phyloP scores from a whole-genome alignment of 2,329 filamentous ascomycete species.

The Aspergillus vadensis region DNA sequence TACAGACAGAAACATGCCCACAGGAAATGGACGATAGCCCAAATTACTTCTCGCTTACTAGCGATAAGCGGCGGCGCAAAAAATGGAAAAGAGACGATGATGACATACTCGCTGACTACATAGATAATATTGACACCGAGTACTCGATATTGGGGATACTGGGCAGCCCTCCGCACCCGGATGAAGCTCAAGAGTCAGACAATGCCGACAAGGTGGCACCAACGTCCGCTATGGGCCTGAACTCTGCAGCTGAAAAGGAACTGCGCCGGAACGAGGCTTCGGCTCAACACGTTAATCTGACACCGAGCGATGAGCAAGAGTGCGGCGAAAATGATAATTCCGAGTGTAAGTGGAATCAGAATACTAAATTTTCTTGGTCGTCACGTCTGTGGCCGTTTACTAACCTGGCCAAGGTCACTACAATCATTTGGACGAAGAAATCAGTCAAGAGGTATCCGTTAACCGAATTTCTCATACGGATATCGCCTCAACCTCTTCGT shows the following conservation, averaged over 20 bases:
- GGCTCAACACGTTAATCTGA: too few species aligned
- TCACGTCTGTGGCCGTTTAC: not conserved
- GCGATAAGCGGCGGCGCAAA: not conserved
- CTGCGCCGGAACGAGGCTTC: too few species aligned
- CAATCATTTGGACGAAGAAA: not conserved
- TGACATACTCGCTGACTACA: slow-evolving; percentile 41
- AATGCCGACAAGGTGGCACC: not conserved
- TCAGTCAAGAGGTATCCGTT: not conserved
- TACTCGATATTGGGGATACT: slow-evolving; percentile 20
- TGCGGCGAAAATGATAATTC: too few species aligned
- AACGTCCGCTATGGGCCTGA: not conserved
- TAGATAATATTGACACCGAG: slow-evolving; percentile 41
- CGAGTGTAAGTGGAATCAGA: too few species aligned
- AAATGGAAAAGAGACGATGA: slow-evolving; percentile 53
- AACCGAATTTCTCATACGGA: not conserved
- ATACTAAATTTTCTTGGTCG: too few species aligned
- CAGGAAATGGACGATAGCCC: not conserved
- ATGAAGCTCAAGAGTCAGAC: not conserved
- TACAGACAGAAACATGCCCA: not conserved
- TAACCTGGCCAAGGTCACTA: not conserved
- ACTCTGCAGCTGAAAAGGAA: not conserved
- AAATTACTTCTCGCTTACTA: not conserved
- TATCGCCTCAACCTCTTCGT: not conserved
- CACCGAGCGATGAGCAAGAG: too few species aligned
- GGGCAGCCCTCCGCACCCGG: not conserved